Conservation (phyloP, 352 stramenopile genomes). For the Globisporangium spiculum region DNA sequence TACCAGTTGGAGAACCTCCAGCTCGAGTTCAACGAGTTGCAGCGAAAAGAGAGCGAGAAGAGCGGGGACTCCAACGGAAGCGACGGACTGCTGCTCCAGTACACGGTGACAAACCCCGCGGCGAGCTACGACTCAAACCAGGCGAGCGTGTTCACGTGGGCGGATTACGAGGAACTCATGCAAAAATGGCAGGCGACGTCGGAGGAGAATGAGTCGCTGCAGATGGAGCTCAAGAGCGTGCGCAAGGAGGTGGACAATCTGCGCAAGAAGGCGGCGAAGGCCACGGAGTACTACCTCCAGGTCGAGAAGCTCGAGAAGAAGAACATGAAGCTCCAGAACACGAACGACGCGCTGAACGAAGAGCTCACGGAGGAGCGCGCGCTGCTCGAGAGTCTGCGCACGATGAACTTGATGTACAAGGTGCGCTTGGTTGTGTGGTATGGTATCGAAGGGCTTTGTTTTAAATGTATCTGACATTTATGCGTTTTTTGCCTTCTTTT, state of each 20-base stretch:
- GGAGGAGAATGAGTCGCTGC: conserved; percentile 43
- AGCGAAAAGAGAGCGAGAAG: conserved; percentile 7
- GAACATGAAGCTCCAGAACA: conserved; percentile 45
- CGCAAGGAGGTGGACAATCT: conserved; percentile 50
- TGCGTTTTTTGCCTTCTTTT: not conserved
- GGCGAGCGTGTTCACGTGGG: conserved; percentile 47
- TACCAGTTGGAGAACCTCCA: conserved; percentile 32
- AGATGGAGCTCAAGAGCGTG: conserved; percentile 51
- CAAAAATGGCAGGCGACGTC: conserved; percentile 34
- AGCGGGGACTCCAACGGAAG: conserved; percentile 16
- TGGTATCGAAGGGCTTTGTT: not conserved
- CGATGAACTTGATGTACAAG: conserved; percentile 71
- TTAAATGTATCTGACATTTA: not conserved
- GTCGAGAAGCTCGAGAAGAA: conserved; percentile 63
- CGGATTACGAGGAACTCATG: conserved; percentile 55
- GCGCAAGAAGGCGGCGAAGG: conserved; percentile 37
- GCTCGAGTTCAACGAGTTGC: conserved; percentile 26
- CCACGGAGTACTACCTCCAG: conserved; percentile 34
- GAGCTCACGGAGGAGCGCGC: conserved; percentile 64
- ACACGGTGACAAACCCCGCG: conserved; percentile 37
- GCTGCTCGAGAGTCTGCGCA: conserved; percentile 61
- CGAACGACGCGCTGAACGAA: conserved; percentile 53
- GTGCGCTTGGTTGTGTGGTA: conserved; percentile 13
- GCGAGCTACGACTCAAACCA: conserved; percentile 60
- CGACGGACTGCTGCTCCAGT: conserved; percentile 10